phyloP scores from a whole-genome alignment of 2,329 filamentous ascomycete genomes.

The Colletotrichum sojae region DNA sequence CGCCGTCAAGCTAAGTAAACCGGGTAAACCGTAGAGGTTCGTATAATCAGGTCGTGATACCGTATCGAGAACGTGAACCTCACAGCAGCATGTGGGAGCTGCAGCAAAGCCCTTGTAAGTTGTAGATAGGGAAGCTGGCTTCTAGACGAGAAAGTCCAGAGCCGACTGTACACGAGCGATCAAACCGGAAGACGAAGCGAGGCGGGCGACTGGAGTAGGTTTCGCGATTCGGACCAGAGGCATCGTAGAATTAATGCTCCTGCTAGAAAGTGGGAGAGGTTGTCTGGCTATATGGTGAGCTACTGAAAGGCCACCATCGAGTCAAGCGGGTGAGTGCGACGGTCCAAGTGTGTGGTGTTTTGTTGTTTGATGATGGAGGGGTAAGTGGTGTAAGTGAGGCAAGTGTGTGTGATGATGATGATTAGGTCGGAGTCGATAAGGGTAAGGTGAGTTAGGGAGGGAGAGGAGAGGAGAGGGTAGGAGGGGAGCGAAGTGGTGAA shows the following conservation, averaged over 20 bases:
- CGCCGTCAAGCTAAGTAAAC: conserved; percentile 52
- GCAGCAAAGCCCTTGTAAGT: conserved; percentile 56
- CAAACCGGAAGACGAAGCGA: conserved; percentile 72
- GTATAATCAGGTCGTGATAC: conserved; percentile 49
- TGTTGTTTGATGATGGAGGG: background rate
- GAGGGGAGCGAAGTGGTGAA: conserved; percentile 21
- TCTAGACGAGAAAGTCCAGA: conserved; percentile 60
- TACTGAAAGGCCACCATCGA: conserved; percentile 49
- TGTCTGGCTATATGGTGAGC: conserved; percentile 50
- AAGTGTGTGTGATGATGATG: conserved; percentile 8
- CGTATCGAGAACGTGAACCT: conserved; percentile 55
- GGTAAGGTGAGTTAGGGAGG: conserved; percentile 4
- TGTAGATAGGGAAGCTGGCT: conserved; percentile 57
- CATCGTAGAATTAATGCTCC: conserved; percentile 64
- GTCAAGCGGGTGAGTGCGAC: conserved; percentile 36
- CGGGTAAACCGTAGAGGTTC: conserved; percentile 48
- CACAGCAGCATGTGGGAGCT: conserved; percentile 55
- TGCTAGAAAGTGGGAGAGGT: conserved; percentile 47
- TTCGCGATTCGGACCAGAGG: conserved; percentile 66
- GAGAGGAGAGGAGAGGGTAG: conserved; percentile 9
- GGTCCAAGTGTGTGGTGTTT: conserved; percentile 19
- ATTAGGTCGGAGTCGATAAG: conserved; percentile 22
- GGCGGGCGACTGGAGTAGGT: conserved; percentile 74
- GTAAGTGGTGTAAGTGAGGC: conserved; percentile 18
- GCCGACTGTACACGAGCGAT: conserved; percentile 68